These are phyloP conservation scores for Aphanomyces stellatus DNA, from an alignment of 352 stramenopile genomes.

Conservation along the genomic window DNA sequence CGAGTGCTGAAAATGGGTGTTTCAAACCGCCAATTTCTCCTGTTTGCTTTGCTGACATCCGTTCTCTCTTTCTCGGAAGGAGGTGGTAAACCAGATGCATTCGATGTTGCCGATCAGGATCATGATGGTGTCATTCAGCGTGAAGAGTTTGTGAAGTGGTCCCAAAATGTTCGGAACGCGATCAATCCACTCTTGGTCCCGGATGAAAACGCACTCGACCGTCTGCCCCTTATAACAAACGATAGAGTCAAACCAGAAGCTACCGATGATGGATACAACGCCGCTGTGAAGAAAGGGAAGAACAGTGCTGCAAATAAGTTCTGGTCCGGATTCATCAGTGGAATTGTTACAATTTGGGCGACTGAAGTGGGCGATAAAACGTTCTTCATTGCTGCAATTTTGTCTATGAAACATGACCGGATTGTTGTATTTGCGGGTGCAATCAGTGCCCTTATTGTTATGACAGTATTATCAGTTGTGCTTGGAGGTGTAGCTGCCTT, in stretches of 20 bases:
- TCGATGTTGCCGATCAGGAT: constrained; percentile 10
- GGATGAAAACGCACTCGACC: background rate
- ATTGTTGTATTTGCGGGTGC: constrained; percentile 94
- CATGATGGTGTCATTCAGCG: constrained; percentile 12
- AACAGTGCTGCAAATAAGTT: constrained; percentile 57
- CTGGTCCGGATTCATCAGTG: constrained; percentile 79
- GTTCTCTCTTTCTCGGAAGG: too few species aligned
- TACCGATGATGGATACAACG: background rate
- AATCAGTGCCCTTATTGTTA: constrained; percentile 92
- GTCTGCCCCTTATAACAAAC: background rate
- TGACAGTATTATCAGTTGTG: constrained; percentile 97
- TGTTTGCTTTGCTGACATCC: too few species aligned
- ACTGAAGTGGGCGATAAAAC: constrained; percentile 99
- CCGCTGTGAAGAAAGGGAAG: constrained; percentile 13
- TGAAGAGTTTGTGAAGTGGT: constrained; percentile 14
- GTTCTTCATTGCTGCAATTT: constrained; percentile 98
- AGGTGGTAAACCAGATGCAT: too few species aligned
- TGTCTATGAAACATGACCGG: constrained; percentile 94
- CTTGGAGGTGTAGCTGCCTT: constrained; percentile 94
- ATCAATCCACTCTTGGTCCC: background rate
- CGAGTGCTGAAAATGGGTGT: too few species aligned
- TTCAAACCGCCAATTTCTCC: too few species aligned
- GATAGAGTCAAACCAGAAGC: constrained; percentile 13
- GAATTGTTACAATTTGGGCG: constrained; percentile 95
- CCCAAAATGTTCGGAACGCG: background rate